A percentile compares a stretch with the other conserved stretches of the same genome.
These are phyloP conservation scores for Cryphonectria carpinicola DNA, from an alignment of 2,329 filamentous ascomycete species.

Conservation along the genomic window DNA sequence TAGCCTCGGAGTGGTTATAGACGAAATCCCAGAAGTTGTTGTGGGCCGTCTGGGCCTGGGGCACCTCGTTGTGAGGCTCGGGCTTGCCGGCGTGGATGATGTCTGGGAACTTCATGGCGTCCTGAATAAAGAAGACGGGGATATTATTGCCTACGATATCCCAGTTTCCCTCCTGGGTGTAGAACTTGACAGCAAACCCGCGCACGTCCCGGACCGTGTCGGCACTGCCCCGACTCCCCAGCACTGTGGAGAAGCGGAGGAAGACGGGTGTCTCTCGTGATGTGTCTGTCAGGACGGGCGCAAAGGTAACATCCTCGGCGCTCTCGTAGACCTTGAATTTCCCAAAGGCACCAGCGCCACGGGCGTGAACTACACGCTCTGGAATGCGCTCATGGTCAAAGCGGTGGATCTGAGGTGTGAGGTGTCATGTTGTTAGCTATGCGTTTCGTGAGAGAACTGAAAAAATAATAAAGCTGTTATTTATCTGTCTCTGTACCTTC, in stretches of 20 bases:
- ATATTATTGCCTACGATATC: constrained; percentile 77
- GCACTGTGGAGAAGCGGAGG: constrained; percentile 77
- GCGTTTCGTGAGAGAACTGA: neutral
- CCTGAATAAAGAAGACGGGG: constrained; percentile 77
- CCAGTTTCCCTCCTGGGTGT: constrained; percentile 79
- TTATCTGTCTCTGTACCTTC: constrained; percentile 55
- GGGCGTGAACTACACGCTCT: constrained; percentile 40
- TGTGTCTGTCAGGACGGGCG: constrained; percentile 68
- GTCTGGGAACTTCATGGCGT: constrained; percentile 75
- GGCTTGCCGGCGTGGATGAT: constrained; percentile 68
- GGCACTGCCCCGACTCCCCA: constrained; percentile 74
- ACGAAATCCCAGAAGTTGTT: constrained; percentile 81
- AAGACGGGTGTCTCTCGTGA: constrained; percentile 66
- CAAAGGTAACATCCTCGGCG: constrained; percentile 64
- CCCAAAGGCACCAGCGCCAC: constrained; percentile 39
- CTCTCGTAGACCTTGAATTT: constrained; percentile 70
- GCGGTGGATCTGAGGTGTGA: constrained; percentile 60
- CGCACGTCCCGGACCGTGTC: constrained; percentile 85
- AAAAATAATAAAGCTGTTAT: no score
- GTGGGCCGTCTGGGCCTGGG: constrained; percentile 71
- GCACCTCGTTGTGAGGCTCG: constrained; percentile 71
- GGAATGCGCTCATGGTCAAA: constrained; percentile 66
- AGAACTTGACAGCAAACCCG: constrained; percentile 79
- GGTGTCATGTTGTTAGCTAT: neutral
- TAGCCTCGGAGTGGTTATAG: constrained; percentile 69